phyloP scores from a whole-genome alignment of 106 monocot species.

The Allium fistulosum region DNA sequence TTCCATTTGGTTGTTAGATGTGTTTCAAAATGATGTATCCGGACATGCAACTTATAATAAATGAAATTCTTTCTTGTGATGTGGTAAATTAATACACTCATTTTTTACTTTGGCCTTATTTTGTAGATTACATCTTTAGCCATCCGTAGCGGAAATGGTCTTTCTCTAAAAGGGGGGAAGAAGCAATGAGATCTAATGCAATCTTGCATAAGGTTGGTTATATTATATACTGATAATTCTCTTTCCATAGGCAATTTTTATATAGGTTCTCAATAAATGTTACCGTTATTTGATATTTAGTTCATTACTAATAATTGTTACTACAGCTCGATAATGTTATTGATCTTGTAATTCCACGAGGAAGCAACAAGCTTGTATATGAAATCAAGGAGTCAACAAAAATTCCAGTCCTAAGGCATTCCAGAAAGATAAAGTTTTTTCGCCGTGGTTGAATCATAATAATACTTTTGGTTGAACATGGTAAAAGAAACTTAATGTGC shows the following conservation, averaged over 20 bases:
- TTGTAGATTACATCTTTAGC: constrained; percentile 90
- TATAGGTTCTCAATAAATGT: not conserved
- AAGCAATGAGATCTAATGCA: constrained; percentile 87
- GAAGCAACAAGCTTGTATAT: too few species aligned
- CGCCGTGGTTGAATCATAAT: too few species aligned
- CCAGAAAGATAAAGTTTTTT: constrained; percentile 34
- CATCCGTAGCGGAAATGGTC: constrained; percentile 91
- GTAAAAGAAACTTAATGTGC: too few species aligned
- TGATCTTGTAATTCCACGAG: too few species aligned
- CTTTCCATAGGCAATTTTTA: not conserved
- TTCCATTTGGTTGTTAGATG: too few species aligned
- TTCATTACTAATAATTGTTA: not conserved
- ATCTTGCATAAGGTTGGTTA: constrained; percentile 81
- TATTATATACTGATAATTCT: not conserved
- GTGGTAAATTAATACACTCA: not conserved
- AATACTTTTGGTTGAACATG: too few species aligned
- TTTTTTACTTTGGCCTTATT: constrained; percentile 6
- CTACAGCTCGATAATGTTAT: constrained; percentile 39
- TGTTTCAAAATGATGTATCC: too few species aligned
- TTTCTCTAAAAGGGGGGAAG: constrained; percentile 95
- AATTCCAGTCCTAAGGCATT: constrained; percentile 95
- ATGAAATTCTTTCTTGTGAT: too few species aligned
- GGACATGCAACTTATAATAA: too few species aligned
- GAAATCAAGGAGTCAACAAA: constrained; percentile 79
- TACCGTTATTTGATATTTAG: not conserved